Evolutionary conservation across 345 rosid species (phyloP), one percentile per base, ranked within the genome.

Genomic region (Luvunga scandens): DNA sequence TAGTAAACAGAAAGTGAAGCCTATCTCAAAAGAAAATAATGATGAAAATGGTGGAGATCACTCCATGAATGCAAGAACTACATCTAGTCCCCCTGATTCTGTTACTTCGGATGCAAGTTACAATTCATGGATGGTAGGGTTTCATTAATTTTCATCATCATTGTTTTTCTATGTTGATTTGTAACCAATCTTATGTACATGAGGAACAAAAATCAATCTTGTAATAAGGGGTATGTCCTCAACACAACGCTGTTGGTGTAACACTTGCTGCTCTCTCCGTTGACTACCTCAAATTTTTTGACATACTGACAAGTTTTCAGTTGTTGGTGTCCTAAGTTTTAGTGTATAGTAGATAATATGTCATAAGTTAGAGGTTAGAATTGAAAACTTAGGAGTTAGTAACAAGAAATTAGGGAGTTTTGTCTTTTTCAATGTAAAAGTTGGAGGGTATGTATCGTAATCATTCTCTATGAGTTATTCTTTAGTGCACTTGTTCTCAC

Each of bases 71-170:
- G 24, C 6, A 27, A 75, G n/a, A 75, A 13, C 75, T 69, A 25
- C 71, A 79, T 66, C 81, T 16, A 34, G 3, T 53, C 48, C 71
- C n/a, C 34, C 66, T 22, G 75, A 39, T 38, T 71, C 70, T 66
- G 9, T 5, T 38, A 33, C 77, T 9, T 55, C 27, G 5, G 86
- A 83, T 39, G 64, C 75, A 56, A 69, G 6, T 80, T 79, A 88
- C 34, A 79, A 39, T 38, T 79, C 87, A 33, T 88, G 90, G 90
- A 9, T 82, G 87, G 90, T 88, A 75, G 75, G 79, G 18, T 77
- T 24, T 71, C 75, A 62, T 34, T 34, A 8, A 50, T 18, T 36
- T 65, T 65, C 14, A 18, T 34, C 39, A 18, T 18, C 57, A 53
- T 53, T 28, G 16, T 68, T 39, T 70, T 16, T 61, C 24, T 45